Evolutionary conservation across 768 basidiomycete genomes (phyloP).

Genomic region (Baorangia bicolor): DNA sequence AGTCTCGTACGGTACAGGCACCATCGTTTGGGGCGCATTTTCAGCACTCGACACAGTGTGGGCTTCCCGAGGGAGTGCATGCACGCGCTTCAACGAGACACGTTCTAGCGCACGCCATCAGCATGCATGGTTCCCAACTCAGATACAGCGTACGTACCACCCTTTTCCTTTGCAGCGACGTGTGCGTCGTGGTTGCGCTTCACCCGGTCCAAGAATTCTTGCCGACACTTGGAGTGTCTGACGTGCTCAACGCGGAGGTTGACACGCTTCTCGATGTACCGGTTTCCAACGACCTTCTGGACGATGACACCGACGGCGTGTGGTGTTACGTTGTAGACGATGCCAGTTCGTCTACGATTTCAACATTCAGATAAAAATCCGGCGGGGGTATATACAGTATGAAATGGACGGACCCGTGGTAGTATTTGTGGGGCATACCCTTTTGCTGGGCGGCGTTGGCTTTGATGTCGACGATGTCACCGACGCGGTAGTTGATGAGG

Average conservation of each 20-base stretch:
- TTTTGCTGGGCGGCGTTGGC: constrained; percentile 99
- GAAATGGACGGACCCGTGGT: constrained; percentile 75
- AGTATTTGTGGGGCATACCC: constrained; percentile 99
- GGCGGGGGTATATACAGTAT: background rate
- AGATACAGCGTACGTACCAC: constrained; percentile 51
- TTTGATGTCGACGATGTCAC: constrained; percentile 99
- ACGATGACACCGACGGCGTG: constrained; percentile 94
- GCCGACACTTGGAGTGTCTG: constrained; percentile 93
- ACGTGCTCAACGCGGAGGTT: constrained; percentile 97
- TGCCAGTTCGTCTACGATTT: constrained; percentile 82
- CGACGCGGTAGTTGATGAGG: constrained; percentile 89
- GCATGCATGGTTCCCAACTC: background rate
- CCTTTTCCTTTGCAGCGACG: constrained; percentile 84
- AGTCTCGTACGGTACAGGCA: constrained; percentile 93
- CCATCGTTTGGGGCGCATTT: constrained; percentile 92
- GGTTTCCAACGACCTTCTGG: constrained; percentile 98
- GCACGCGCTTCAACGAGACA: constrained; percentile 82
- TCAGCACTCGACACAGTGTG: constrained; percentile 66
- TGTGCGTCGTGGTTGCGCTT: constrained; percentile 86
- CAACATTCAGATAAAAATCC: background rate
- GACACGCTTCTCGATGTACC: constrained; percentile 99
- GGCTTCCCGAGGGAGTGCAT: constrained; percentile 77
- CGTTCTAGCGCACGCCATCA: constrained; percentile 50
- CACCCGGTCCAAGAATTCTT: constrained; percentile 96
- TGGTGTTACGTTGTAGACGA: constrained; percentile 97